Evolutionary conservation across 2,329 filamentous ascomycete genomes (phyloP), one percentile per base, ranked within the genome.

Genomic region (Claviceps africana): DNA sequence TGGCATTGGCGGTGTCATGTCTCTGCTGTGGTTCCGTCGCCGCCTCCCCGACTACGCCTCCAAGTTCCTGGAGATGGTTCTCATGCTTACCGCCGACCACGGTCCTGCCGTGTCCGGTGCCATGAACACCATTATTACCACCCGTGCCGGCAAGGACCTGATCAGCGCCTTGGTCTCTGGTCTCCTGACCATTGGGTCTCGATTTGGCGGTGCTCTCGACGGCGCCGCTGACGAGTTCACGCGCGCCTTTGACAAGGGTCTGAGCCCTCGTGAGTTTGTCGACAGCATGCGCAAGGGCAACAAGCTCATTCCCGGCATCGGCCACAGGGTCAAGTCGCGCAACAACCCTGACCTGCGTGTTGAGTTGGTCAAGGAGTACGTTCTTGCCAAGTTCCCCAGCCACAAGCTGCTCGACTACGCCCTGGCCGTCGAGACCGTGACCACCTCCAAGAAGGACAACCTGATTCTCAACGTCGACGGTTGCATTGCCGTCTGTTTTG

Each of bases 111-210:
- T 98, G 63, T 98, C 93, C 63, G 93, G 93, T 81, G 93, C 93
- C 71, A 98, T 98, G 93, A 98, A 98, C 85, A 98, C 93, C 70
- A 98, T 98, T 71, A 97, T 98, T 70, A 98, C 93, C 57, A 98
- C 93, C 55, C 88, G 93, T 86, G 93, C 93, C 58, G 93, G 93
- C 71, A 98, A 98, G 81, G 93, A 98, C 69, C 77, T 98, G 61
- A 97, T 98, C 77, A 90, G 84, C 64, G 86, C 93, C 47, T 81
- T 98, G 57, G 93, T 98, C 53, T 87, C 87, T 64, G 93, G 93
- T 88, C 86, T 98, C 51, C 77, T 98, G 67, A 98, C 93, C 63
- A 98, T 98, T 65, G 93, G 93, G 66, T 96, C 91, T 54, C 86
- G 93, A 58, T 98, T 98, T 71, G 93, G 93, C 81, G 93, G 93